Base-by-base conservation (phyloP, 768 basidiomycete species). In the Trametes cinnabarina region DNA sequence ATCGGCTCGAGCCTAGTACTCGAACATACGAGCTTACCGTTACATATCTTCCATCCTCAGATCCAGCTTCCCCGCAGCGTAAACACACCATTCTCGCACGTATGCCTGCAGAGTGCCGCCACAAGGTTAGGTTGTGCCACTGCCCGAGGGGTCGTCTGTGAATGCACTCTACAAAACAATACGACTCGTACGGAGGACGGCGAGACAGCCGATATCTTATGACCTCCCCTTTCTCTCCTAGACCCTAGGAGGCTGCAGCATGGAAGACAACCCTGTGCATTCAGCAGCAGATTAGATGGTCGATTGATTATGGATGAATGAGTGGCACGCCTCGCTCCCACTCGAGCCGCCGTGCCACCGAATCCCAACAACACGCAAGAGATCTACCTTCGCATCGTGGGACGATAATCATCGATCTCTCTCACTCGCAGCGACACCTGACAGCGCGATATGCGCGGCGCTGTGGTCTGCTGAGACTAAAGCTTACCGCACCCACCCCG, bases 391-490 rank as follows among this genome's bases (percentile, higher is more conserved):
- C 7, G 30, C 52, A 32, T 30, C 51, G 51, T 52, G 51, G 26
- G 51, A 57, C 49, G 49, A 57, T 57, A 41, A 43, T 39, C 57
- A 47, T 52, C 57, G 57, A 58, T 58, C 19, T 41, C 44, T 46
- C 35, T 23, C 23, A 28, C 47, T 25, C 47, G 55, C 19, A 28
- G 12, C 30, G 12, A 15, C 50, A 39, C 50, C 50, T 52, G 50
- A 51, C 37, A 12, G 12, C 7, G 30, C 30, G 30, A 32, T 32
- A 32, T 32, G 37, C 26, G 28, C 26, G 30, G 37, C 20, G 49
- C 50, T 22, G 43, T 34, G 57, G 57, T 58, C 57, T 58, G 57
- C 51, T 58, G 51, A 58, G 57, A 52, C 57, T 58, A 58, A 58
- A 58, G 57, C 57, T 58, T 58, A 52, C 57, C 57, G 57, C 57